Evolutionary conservation across 2,329 filamentous ascomycete genomes (phyloP), one percentile per base, ranked within the genome.

Genomic region (Ilyonectria destructans): DNA sequence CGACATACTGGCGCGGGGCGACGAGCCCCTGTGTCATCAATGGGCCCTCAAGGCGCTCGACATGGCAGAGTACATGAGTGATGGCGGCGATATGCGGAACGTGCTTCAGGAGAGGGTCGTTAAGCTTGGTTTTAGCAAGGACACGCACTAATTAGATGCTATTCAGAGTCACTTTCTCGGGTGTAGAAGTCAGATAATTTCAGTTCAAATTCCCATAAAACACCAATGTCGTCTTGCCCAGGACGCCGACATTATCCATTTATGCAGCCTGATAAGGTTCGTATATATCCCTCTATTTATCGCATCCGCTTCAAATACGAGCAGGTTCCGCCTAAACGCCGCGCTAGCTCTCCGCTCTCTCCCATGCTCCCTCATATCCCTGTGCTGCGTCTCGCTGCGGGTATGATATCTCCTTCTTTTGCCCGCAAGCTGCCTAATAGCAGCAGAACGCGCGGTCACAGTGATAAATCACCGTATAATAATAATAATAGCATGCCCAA

Each of bases 1-100:
- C 6, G 92, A 95, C 74, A 84, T 88, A n/a, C 90, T 89, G 73
- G 84, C 86, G 13, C 82, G 81, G 1, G 84, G 85, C 1, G 85
- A 92, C 26, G 86, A 89, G 63, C 83, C 83, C 5, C 79, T 81
- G 2, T 90, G 89, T 55, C 87, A 84, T 69, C 77, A 80, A 40
- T 95, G 92, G 92, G 88, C 89, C 1, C 83, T 87, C 7, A 87
- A 88, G 73, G 90, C 92, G 5, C 83, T 93, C 60, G 85, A 85
- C 13, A 75, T 94, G 57, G 90, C 91, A 2, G 85, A 87, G 54
- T 87, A 87, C 72, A 83, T 87, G 49, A 81, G 84, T 4, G 91
- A 93, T 69, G 85, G 79, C 0, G 87, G 86, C 1, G 75, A 78
- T 5, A 74, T 90, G 68, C 82, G 85, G 62, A 75, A 71, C 52